Base-by-base conservation (phyloP, 169 alveolate genomes). In the Plasmodium berghei region DNA sequence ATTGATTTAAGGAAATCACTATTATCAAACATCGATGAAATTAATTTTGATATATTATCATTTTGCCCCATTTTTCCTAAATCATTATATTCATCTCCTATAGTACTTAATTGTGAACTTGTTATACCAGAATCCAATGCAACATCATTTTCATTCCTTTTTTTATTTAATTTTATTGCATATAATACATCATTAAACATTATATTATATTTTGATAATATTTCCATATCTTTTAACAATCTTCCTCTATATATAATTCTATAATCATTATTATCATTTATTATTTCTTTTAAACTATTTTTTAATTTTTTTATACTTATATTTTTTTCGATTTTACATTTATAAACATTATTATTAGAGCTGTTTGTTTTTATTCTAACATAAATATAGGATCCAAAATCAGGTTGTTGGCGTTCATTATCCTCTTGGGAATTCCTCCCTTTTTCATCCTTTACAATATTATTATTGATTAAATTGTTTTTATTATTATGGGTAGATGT, bases 91-190 rank as follows among this genome's bases (percentile, higher is more conserved):
- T 83, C 90, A 71, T 83, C 90, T 67, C 67, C 58, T 40, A 83
- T 69, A 5, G 90, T 83, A 83, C 90, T 67, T 56, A 83, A n/a
- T 55, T 83, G 90, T 3, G 90, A 83, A 46, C 90, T 83, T 28
- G 86, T 83, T 6, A 83, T 83, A 54, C 90, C 90, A 20, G 90
- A 66, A 69, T 83, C 90, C n/a, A 83, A 40, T 5, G 72, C 55
- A 16, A 55, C 72, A 49, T 70, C 86, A 26, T 70, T 83, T 69
- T 85, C 90, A 56, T 56, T 83, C 22, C 20, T 69, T 24, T 70
- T 70, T 34, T 20, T 70, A 49, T 69, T 22, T 2, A 83, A 20
- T 45, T 48, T 83, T 20, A 83, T 83, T 18, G 72, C 90, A 72
- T 83, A 83, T 10, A 83, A 42, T 22, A 70, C 55, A 46, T 83